Base-by-base conservation (phyloP, 257 asterid genomes). In the Capsicum rhomboideum region DNA sequence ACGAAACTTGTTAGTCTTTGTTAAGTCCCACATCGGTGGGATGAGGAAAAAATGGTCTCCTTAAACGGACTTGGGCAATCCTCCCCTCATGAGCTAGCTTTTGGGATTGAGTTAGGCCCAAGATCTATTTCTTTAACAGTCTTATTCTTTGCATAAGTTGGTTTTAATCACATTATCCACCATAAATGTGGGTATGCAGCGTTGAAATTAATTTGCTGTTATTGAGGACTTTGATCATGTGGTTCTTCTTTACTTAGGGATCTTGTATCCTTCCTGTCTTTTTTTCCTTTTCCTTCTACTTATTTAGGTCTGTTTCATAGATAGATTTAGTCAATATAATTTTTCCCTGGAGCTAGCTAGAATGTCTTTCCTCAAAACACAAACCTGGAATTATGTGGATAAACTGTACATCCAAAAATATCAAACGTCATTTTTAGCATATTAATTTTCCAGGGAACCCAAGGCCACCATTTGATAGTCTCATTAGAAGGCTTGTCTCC, bases 381-480 rank as follows among this genome's bases (percentile, higher is more conserved):
- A 72, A 44, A 21, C 17, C 58, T 74, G 13, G 11, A 21, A 46
- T 74, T 74, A 74, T 23, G 80, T 21, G 40, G 21, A 74, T 74
- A 13, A 46, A 46, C 80, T 72, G 23, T 44, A 46, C 58, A 59
- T 2, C 34, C 18, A 17, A 46, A 42, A 2, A 46, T 42, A 34
- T 72, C 11, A 44, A 2, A 21, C 6, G 56, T 72, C 37, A 11
- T 71, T 68, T 49, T 72, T 37, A 72, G 56, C 56, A 72, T 21
- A 72, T 44, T 44, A 42, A 74, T 49, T 53, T 28, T 82, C 74
- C 80, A 88, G 90, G 89, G 29, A 68, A 68, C 67, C 87, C 85
- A 77, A 78, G 86, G 78, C 82, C 87, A 53, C 89, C 86, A 6
- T 88, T 84, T 82, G 87, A 88, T 61, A 83, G 58, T 63, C 82